A percentile compares a stretch with the other conserved stretches of the same genome.
These are phyloP conservation scores for Exophiala xenobiotica DNA, from an alignment of 2,329 filamentous ascomycete genomes.

Conservation along the genomic window DNA sequence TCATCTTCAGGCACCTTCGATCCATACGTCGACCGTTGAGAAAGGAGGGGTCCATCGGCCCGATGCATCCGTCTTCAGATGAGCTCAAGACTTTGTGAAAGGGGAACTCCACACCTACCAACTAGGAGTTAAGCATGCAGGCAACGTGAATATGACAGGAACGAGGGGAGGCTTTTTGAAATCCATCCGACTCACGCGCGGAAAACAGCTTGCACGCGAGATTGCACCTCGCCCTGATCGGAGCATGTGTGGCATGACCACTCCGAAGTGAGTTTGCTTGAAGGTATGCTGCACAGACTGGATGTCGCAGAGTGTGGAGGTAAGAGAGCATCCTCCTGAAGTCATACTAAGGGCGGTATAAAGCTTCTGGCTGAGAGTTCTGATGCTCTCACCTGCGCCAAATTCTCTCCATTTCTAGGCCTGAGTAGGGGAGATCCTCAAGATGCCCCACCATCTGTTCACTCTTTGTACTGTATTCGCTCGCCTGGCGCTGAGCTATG, in stretches of 20 bases:
- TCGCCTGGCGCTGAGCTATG: constrained; percentile 17
- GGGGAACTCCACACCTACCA: background rate
- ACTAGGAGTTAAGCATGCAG: constrained; percentile 1
- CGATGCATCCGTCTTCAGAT: background rate
- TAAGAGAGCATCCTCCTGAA: too few species aligned
- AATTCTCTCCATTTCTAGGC: background rate
- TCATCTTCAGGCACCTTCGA: too few species aligned
- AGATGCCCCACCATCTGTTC: constrained; percentile 1
- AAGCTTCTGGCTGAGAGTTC: too few species aligned
- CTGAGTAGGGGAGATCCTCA: background rate
- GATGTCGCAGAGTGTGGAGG: background rate
- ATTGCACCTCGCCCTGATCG: constrained; percentile 6
- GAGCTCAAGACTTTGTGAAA: background rate
- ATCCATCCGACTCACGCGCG: constrained; percentile 16
- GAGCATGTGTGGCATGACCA: background rate
- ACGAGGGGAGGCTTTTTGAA: constrained; percentile 11
- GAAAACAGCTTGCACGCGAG: constrained; percentile 19
- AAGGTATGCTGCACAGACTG: constrained; percentile 9
- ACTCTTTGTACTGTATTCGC: constrained; percentile 8
- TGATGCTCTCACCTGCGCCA: background rate
- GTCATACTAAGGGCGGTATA: too few species aligned
- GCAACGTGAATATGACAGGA: constrained; percentile 17
- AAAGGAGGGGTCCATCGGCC: constrained; percentile 1
- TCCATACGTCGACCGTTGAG: background rate
- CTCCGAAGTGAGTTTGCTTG: background rate